These are phyloP conservation scores for Taiozyma onychis DNA, from an alignment of 1,139 yeast species.

Conservation along the genomic window DNA sequence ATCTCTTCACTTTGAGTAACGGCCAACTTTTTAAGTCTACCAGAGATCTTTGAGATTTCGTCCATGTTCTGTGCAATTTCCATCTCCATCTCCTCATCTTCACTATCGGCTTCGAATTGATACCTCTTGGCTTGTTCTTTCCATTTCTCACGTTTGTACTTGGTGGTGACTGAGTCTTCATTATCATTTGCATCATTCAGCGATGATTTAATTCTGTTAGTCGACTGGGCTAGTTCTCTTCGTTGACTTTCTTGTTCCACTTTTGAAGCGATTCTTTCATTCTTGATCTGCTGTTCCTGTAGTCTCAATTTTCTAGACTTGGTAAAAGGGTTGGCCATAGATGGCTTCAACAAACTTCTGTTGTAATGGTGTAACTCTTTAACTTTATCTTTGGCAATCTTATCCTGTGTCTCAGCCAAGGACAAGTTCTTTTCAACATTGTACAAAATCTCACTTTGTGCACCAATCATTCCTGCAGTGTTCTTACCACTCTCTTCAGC, in stretches of 20 bases:
- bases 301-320: constrained; percentile 71
- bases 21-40: constrained; percentile 46
- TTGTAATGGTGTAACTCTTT: constrained; percentile 74
- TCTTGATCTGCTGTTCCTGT: constrained; percentile 65
- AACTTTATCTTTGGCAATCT: constrained; percentile 80
- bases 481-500: constrained; percentile 91
- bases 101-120: constrained; percentile 55
- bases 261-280: constrained; percentile 61
- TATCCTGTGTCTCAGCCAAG: constrained; percentile 75
- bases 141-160: constrained; percentile 30
- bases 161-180: constrained; percentile 26
- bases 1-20: constrained; percentile 48
- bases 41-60: constrained; percentile 41
- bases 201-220: constrained; percentile 41
- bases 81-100: constrained; percentile 55
- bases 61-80: constrained; percentile 52
- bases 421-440: constrained; percentile 74
- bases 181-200: constrained; percentile 28
- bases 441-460: constrained; percentile 82
- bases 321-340: constrained; percentile 81
- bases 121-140: constrained; percentile 37
- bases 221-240: constrained; percentile 37
- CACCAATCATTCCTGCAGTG: constrained; percentile 86
- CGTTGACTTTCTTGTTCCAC: constrained; percentile 37
- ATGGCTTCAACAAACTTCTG: constrained; percentile 79